These are phyloP conservation scores for Alternaria consortialis DNA, from an alignment of 2,329 filamentous ascomycete species.

Conservation along the genomic window DNA sequence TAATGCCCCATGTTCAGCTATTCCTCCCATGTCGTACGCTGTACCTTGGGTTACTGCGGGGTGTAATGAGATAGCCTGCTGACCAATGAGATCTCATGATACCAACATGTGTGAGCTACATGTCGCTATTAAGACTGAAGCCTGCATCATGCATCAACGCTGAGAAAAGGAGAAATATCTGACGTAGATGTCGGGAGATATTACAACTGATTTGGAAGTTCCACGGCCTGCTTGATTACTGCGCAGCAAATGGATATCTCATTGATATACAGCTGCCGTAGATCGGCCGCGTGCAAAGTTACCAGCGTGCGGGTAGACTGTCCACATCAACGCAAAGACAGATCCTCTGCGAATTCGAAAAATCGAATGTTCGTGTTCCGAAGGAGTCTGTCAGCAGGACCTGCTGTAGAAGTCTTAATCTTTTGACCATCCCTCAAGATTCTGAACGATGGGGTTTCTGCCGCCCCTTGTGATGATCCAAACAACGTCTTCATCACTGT, in stretches of 20 bases:
- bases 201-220: neutral
- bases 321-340: neutral
- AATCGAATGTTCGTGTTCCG: neutral
- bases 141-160: neutral
- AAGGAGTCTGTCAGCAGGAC: neutral
- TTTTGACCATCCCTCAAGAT: conserved; percentile 67
- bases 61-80: neutral
- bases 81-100: conserved; percentile 17
- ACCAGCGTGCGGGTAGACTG: neutral
- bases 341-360: neutral
- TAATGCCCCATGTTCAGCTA: neutral
- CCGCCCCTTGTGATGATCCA: conserved; percentile 74
- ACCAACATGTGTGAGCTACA: conserved; percentile 15
- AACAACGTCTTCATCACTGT: conserved; percentile 68
- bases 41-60: neutral
- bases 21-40: neutral
- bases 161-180: neutral
- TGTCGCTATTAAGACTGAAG: neutral
- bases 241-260: neutral
- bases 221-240: neutral
- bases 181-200: neutral
- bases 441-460: conserved; percentile 67
- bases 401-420: conserved; percentile 14
- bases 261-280: neutral
- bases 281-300: neutral